Evolutionary conservation across 2,329 filamentous ascomycete genomes (phyloP), one percentile per base, ranked within the genome.

Genomic region (Trichoderma atroviride): DNA sequence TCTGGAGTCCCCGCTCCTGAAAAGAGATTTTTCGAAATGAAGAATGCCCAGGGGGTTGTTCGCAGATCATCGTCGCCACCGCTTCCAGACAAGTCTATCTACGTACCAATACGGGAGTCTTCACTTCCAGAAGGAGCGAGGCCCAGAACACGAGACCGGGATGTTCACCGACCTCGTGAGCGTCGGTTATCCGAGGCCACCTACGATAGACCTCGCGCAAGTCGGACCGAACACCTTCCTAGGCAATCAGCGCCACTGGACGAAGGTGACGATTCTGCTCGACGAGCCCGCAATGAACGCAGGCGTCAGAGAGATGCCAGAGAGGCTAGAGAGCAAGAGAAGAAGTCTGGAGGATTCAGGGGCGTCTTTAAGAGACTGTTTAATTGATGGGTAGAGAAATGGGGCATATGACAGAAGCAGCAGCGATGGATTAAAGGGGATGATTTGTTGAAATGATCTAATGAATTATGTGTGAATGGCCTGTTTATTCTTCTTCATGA

Each of bases 21-120:
- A 68, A 83, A 80, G 77, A 81, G 76, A 63, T 83, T 83, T 74
- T 83, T 84, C 69, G 78, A 80, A 47, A 72, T 82, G 55, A 83
- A 78, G 68, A 77, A 80, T 35, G 76, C 75, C 11, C 75, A 82
- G 70, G 81, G 81, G 24, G 70, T 78, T 35, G 72, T 78, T 62
- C 70, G 75, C 37, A 70, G 61, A 55, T 73, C 74, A 24, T 72
- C 76, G 4, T 62, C 71, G 6, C 68, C 70, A 10, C 76, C 76
- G 27, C 66, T 50, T 13, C 62, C 24, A 7, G 68, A 69, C n/a
- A 37, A 53, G 31, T 40, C 56, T 33, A 50, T 57, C n/a, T 63
- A 57, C 29, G 58, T 63, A n/a, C 66, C 66, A 57, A 22, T 40
- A 22, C 58, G 58, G 24, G 66, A 69, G 16, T 62, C 66, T 37